Base-by-base conservation (phyloP, 192 early-diverging fungal species). In the Podila clonocystis region DNA sequence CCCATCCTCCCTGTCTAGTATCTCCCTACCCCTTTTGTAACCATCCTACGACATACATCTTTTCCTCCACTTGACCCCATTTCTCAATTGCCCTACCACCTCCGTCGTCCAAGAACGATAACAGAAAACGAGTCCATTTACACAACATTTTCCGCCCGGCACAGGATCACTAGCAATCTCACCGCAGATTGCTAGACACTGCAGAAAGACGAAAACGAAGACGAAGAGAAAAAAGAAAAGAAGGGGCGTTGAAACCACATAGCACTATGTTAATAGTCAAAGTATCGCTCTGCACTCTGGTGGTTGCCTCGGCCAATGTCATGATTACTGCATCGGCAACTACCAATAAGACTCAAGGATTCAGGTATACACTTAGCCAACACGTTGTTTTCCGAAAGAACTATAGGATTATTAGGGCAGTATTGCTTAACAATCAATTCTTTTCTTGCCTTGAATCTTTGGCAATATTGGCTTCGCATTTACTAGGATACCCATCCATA, bases 401-500 rank as follows among this genome's bases (percentile, higher is more conserved):
- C n/a, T n/a, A 26, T 6, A 55, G 2, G 11, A 26, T 24, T 1
- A 19, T 9, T 6, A 0, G 20, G 11, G 4, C 24, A 22, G 24
- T 9, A 55, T 55, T 11, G 24, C 24, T 55, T 11, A 55, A 55
- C 52, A 20, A 24, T 24, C 52, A 12, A n/a, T 52, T 52, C n/a
- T n/a, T 3, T 50, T 20, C 8, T 24, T 55, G 2, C 20, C 8
- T 19, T 26, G n/a, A 17, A 55, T 22, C 24, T 55, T 22, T 55
- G 20, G 9, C 34, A 20, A 9, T 31, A 9, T 31, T 61, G 22
- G 22, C 17, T 61, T 61, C 59, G 30, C 26, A 52, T 63, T 22
- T 26, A 20, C 24, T 20, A 80, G 77, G 15, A 50, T 80, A n/a
- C 70, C 77, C 2, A 80, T 80, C 28, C 77, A 73, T 29, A 80